These are phyloP conservation scores for Sporothrix protearum DNA, from an alignment of 2,329 filamentous ascomycete species.

Conservation along the genomic window DNA sequence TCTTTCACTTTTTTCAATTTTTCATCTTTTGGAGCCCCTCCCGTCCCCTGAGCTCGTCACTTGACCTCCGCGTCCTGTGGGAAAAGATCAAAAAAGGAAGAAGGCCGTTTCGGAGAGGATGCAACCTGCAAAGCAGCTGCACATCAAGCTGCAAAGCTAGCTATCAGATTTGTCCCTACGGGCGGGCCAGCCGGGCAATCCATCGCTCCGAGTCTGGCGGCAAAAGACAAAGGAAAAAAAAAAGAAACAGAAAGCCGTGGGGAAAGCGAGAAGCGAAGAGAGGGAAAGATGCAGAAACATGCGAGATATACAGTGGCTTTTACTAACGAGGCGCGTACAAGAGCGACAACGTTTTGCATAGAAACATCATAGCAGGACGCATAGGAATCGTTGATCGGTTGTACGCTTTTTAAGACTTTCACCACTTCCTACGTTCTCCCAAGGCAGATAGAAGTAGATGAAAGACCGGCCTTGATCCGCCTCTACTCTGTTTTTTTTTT, in stretches of 20 bases:
- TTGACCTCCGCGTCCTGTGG: background rate
- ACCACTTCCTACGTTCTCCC: background rate
- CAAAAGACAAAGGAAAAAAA: background rate
- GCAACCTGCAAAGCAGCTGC: background rate
- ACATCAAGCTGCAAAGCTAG: background rate
- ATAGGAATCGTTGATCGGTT: too few species aligned
- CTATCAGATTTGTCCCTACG: background rate
- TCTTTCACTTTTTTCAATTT: too few species aligned
- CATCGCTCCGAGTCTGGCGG: background rate
- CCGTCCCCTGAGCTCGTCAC: too few species aligned
- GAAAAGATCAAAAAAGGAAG: too few species aligned
- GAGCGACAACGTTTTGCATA: too few species aligned
- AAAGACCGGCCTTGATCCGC: background rate
- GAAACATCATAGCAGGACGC: too few species aligned
- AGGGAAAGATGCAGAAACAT: background rate
- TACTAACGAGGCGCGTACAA: too few species aligned
- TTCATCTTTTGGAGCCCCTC: too few species aligned
- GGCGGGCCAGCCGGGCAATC: slow-evolving; percentile 3
- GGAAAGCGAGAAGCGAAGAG: too few species aligned
- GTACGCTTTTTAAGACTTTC: too few species aligned
- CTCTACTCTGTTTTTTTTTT: background rate
- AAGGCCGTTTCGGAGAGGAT: background rate
- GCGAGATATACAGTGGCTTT: background rate
- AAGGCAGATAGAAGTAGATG: background rate
- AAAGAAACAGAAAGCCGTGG: too few species aligned